Percentiles rank a stretch among this genome's conserved stretches.
Evolutionary conservation across 805 yeast genomes (phyloP).

Genomic region (Dipodascopsis uninucleata): DNA sequence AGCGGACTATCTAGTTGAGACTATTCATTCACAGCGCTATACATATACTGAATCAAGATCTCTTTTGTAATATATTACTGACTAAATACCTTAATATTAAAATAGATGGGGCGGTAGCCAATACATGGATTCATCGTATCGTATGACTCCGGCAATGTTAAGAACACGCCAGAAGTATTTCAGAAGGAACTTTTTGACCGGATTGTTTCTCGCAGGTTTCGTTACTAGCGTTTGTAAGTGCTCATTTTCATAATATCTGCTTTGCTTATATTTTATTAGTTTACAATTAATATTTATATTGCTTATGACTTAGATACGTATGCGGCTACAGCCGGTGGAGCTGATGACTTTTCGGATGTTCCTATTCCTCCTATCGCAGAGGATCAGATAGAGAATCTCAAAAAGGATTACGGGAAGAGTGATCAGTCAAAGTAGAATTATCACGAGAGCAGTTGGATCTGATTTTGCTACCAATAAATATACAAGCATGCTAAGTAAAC

Average conservation of each 20-base stretch:
- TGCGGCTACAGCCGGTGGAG: conserved; percentile 55
- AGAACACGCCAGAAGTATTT: conserved; percentile 22
- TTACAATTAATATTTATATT: not conserved
- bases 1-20: no score
- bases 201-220: conserved; percentile 7
- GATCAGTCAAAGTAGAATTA: conserved; percentile 4
- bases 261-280: not conserved
- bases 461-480: no score
- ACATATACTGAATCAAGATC: no score
- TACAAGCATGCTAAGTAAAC: no score
- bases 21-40: no score
- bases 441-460: no score
- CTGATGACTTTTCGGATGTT: conserved; percentile 82
- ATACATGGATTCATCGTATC: conserved; percentile 22
- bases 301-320: conserved; percentile 31
- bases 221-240: conserved; percentile 10
- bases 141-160: conserved; percentile 25
- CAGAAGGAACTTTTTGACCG: conserved; percentile 16
- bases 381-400: conserved; percentile 66
- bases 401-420: conserved; percentile 54
- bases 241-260: not conserved
- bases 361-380: conserved; percentile 91
- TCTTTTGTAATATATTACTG: not conserved
- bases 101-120: conserved; percentile 20
- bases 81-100: no score